A percentile compares a stretch with the other conserved stretches of the same genome.
These are phyloP conservation scores for Fraxinus anomala DNA, from an alignment of 257 asterid species.

Conservation along the genomic window DNA sequence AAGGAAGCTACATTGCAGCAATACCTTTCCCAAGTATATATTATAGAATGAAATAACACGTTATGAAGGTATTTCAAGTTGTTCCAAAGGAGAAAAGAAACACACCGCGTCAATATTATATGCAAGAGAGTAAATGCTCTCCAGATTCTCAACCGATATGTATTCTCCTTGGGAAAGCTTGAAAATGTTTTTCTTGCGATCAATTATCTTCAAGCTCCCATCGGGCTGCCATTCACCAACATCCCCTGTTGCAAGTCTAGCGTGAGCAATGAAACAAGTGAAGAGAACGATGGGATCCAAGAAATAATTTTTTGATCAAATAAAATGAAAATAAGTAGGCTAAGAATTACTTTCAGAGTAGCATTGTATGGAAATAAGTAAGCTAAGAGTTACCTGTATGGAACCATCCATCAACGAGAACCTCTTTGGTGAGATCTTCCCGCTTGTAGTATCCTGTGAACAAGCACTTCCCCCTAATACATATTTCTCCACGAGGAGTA, in stretches of 20 bases:
- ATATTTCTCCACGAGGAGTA: slow-evolving; percentile 78
- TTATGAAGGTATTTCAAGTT: not conserved
- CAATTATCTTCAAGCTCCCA: slow-evolving; percentile 87
- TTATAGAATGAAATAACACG: not conserved
- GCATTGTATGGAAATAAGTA: too few relatives aligned
- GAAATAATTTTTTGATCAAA: too few relatives aligned
- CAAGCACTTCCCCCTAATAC: slow-evolving; percentile 74
- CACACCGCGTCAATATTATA: slow-evolving; percentile 57
- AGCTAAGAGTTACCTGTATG: slow-evolving; percentile 46
- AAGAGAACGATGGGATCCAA: not conserved
- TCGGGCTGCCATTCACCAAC: slow-evolving; percentile 82
- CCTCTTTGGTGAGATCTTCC: slow-evolving; percentile 74
- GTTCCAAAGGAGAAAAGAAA: slow-evolving; percentile 10
- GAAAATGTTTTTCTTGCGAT: slow-evolving; percentile 82
- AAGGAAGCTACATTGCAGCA: too few relatives aligned
- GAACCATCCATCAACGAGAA: slow-evolving; percentile 73
- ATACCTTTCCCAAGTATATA: not conserved
- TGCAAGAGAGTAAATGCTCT: slow-evolving; percentile 62
- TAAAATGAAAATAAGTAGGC: not conserved
- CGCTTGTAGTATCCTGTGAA: slow-evolving; percentile 81
- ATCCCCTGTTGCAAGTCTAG: slow-evolving; percentile 51
- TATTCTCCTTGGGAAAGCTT: slow-evolving; percentile 93
- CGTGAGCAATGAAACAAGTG: not conserved
- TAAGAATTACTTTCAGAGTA: not conserved
- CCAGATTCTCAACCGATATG: slow-evolving; percentile 75